These are phyloP conservation scores for Phlebiopsis gigantea DNA, from an alignment of 768 basidiomycete species.

Conservation along the genomic window DNA sequence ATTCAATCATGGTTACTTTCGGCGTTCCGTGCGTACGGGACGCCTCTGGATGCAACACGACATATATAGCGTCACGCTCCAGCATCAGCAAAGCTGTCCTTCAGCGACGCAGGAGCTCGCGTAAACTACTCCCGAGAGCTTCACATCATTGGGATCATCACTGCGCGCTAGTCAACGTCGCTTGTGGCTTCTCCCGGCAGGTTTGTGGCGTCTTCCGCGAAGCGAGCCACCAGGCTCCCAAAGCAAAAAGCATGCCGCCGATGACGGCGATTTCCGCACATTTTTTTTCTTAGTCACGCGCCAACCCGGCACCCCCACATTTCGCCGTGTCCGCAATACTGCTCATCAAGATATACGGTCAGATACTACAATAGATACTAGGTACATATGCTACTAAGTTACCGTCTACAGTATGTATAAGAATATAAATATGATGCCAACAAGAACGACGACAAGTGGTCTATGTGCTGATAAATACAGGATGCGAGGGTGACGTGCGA, in stretches of 20 bases:
- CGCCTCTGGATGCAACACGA: not conserved
- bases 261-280: not conserved
- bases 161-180: not conserved
- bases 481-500: not conserved
- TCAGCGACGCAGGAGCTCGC: not conserved
- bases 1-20: not conserved
- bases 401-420: not conserved
- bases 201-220: slow-evolving; percentile 1
- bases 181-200: not conserved
- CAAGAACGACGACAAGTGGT: not conserved
- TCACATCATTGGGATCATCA: not conserved
- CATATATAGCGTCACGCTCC: not conserved
- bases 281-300: too few relatives aligned
- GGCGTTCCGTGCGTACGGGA: not conserved
- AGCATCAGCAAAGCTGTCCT: not conserved
- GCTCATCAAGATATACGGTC: not conserved
- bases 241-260: not conserved
- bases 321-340: not conserved
- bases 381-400: not conserved
- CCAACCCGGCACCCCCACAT: too few relatives aligned
- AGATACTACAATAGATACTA: not conserved
- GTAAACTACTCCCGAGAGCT: not conserved
- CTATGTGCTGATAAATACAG: not conserved
- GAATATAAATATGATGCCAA: not conserved
- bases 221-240: not conserved